Base-by-base conservation (phyloP, 1,284 basidiomycete species). In the Ustilago bromivora region DNA sequence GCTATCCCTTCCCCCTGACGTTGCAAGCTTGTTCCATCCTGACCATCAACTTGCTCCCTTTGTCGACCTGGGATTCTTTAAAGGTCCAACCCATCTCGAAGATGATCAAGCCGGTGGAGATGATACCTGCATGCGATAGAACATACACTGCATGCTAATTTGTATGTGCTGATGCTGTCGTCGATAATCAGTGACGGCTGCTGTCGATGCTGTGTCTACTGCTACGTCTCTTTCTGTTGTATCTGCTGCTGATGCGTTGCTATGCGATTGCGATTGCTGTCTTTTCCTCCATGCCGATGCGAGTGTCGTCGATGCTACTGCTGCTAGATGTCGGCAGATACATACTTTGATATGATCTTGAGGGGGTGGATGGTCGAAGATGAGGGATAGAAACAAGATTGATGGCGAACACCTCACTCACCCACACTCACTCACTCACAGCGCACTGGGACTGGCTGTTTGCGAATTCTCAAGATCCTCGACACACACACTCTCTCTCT, bases 291-390 rank as follows among this genome's bases (percentile, higher is more conserved):
- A 15, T 41, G 35, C 23, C n/a, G 34, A 38, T 51, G 38, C 61
- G 34, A 38, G 13, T 63, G 58, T 41, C 41, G 68, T 23, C 43
- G 56, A 9, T 40, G 38, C 38, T 40, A 17, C 4, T 51, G 49
- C 49, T 51, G 49, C 23, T 51, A 6, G 4, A n/a, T 51, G 49
- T 51, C 49, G 23, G 49, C 41, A 34, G 19, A 64, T 75, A 75
- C 72, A 61, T 75, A 75, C 72, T 70, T 75, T 75, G 72, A 75
- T 64, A 70, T 67, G 66, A 75, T 75, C 72, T 75, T 75, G 72
- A 75, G 72, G 72, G 23, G 63, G 71, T 67, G 66, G 71, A 73
- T 73, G 67, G 67, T 75, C 72, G 72, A 75, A 69, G 72, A 75
- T 75, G 72, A 66, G 67, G 71, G 66, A 47, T 35, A 67, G 64